Evolutionary conservation across 257 asterid genomes (phyloP), one percentile per base, ranked within the genome.

Genomic region (Henckelia pumila): DNA sequence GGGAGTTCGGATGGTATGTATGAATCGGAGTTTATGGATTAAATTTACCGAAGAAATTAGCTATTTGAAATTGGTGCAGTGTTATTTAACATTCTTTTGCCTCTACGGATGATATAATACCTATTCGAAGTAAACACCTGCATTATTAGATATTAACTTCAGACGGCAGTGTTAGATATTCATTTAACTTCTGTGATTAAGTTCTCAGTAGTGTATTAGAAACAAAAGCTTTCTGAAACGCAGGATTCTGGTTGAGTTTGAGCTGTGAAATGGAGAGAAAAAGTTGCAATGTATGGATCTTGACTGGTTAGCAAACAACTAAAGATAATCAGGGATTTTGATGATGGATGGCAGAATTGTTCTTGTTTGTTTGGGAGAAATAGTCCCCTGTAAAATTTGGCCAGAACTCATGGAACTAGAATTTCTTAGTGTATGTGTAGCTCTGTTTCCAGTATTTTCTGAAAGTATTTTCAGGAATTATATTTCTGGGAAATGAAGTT

Each of bases 1-100:
- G 99, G 97, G 63, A 94, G 99, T 63, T 77, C 84, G 13, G 97
- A 94, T 77, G 99, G 99, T 94, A 88, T 63, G 81, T 63, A 22
- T 16, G 29, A 16, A 16, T 29, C 13, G 0, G 16, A 6, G 21
- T 30, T 37, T 67, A 24, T 8, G 53, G 63, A 40, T 40, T 40
- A 10, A 40, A 40, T 11, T 40, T 40, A 13, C 50, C 1, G 50
- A 10, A 13, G 11, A 40, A 22, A 2, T 21, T 1, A 44, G 53
- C 7, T 44, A 44, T 69, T 29, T 28, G 10, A 9, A 58, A 24
- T 58, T 44, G 11, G 19, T 44, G 53, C 2, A 4, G 53, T 44
- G 20, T 44, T 16, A 44, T 5, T 44, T 44, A 44, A 2, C 20
- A 44, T 14, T 4, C 14, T 44, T 44, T 3, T 40, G 3, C 50